A percentile compares a stretch with the other conserved stretches of the same genome.
Conservation (phyloP, 805 yeast species). For the Saccharomyces mikatae region DNA sequence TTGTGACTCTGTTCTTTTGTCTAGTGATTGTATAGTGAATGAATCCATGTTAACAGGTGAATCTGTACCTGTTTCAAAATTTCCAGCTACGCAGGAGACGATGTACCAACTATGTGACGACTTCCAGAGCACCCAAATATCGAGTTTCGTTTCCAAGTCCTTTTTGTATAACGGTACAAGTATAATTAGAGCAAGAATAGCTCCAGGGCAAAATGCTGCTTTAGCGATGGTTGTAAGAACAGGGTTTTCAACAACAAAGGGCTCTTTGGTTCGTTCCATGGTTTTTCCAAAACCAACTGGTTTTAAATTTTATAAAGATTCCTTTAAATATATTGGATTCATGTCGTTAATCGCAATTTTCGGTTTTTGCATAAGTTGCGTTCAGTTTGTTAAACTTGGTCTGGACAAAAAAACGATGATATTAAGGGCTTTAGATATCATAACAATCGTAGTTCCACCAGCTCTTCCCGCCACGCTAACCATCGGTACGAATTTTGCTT, state of each 20-base stretch:
- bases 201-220: conserved; percentile 46
- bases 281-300: conserved; percentile 91
- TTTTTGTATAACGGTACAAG: conserved; percentile 84
- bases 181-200: conserved; percentile 70
- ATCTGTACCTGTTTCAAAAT: conserved; percentile 89
- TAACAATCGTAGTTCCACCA: conserved; percentile 97
- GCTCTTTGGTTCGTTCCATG: conserved; percentile 90
- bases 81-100: conserved; percentile 54
- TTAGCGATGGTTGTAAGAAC: conserved; percentile 82
- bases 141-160: conserved; percentile 62
- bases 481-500: conserved; percentile 90
- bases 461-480: conserved; percentile 96
- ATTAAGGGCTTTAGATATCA: conserved; percentile 83
- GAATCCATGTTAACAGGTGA: conserved; percentile 98
- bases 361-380: conserved; percentile 79
- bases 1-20: conserved; percentile 76
- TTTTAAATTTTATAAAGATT: conserved; percentile 87
- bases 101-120: conserved; percentile 50
- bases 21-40: conserved; percentile 94
- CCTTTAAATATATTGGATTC: conserved; percentile 91
- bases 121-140: conserved; percentile 46
- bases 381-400: conserved; percentile 72
- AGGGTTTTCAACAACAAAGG: conserved; percentile 93
- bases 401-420: conserved; percentile 62
- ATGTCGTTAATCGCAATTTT: conserved; percentile 78